phyloP scores from a whole-genome alignment of 495 filamentous ascomycete species.

The Friedmanniomyces endolithicus region DNA sequence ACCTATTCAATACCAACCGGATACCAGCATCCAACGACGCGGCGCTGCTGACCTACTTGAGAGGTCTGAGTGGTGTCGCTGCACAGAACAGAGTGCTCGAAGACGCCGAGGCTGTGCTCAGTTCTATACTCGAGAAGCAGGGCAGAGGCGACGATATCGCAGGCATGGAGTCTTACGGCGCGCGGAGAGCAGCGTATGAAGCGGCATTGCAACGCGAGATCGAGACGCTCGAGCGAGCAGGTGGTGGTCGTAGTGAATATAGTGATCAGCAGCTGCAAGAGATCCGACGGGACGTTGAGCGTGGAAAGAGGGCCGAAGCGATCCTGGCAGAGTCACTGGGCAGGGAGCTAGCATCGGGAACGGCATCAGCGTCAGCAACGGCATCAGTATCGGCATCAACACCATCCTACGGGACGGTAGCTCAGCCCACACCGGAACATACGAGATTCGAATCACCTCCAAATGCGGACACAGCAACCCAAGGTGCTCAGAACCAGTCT shows the following conservation, averaged over 20 bases:
- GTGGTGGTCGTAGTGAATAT: constrained; percentile 10
- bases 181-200: constrained; percentile 23
- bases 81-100: constrained; percentile 34
- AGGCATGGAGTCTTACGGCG: constrained; percentile 21
- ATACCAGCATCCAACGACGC: constrained; percentile 54
- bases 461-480: not conserved
- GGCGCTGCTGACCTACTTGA: constrained; percentile 56
- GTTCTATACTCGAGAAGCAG: constrained; percentile 13
- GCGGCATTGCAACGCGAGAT: constrained; percentile 22
- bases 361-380: too few species aligned
- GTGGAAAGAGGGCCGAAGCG: constrained; percentile 8
- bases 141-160: not conserved
- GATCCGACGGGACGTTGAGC: constrained; percentile 6
- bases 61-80: constrained; percentile 54
- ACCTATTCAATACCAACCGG: constrained; percentile 54
- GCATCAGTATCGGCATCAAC: not conserved
- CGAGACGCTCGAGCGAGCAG: constrained; percentile 13
- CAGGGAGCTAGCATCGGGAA: constrained; percentile 2
- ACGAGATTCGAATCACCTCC: not conserved
- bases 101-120: constrained; percentile 20
- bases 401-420: not conserved
- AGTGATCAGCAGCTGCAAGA: constrained; percentile 18
- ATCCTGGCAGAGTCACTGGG: constrained; percentile 6
- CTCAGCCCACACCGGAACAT: not conserved
- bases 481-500: not conserved